Base-by-base conservation (phyloP, 2,329 filamentous ascomycete species). In the Aspergillus fijiensis region DNA sequence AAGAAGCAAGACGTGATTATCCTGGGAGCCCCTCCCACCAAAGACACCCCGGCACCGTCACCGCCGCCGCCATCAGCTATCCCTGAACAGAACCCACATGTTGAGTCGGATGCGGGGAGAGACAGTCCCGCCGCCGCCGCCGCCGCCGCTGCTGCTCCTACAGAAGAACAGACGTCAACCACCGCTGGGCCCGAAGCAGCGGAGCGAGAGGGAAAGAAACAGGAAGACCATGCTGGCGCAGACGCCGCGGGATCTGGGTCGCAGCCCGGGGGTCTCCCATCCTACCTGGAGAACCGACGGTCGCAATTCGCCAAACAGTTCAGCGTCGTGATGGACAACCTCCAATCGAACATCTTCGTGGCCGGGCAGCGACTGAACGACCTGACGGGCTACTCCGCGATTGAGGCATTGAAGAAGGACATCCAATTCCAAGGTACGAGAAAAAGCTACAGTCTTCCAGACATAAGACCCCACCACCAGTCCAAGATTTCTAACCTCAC, bases 331-430 rank as follows among this genome's bases (percentile, higher is more conserved):
- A 96, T 98, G 91, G 95, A 99, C 79, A 88, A 91, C 64, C 75
- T 97, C 21, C 92, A 98, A 72, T 86, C 89, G 33, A 92, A 94
- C 68, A 84, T 96, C 50, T 89, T 96, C 65, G 85, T 89, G 55
- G 93, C 93, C 4, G 91, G 91, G 2, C 91, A 95, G 73, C 89
- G 90, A 60, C 85, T 99, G 76, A 99, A 97, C 77, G 91, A 93
- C 70, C 86, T 97, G 57, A 99, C 95, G 2, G 95, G 95, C 65
- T 99, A 98, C 80, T 90, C 90, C 1, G 87, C 89, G 49, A 98
- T 99, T 74, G 93, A 97, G 75, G 81, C 85, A 25, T 85, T 99
- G 67, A 96, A 96, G 74, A 79, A 81, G 10, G 86, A 90, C 60
- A 98, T 98, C 75, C 83, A 87, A 16, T 75, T 78, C 23, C 89